Percentiles rank a stretch among this genome's conserved stretches.
Conservation (phyloP, 2,329 filamentous ascomycete species). For the Ophiostoma quercus region DNA sequence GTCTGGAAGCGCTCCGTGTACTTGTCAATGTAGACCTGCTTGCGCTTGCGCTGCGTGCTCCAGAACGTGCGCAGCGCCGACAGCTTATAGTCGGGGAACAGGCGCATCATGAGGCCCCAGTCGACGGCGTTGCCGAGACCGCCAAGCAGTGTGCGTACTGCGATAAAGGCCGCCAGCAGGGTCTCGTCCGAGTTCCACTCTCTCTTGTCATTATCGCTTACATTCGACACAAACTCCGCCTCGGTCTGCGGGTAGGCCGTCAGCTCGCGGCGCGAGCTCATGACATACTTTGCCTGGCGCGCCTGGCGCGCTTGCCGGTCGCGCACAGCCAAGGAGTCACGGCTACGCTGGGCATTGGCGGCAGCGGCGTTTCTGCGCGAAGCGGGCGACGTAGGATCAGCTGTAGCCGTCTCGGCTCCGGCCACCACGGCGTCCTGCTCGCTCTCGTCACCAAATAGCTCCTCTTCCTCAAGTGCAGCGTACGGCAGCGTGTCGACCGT, state of each 20-base stretch:
- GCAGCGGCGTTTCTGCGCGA: neutral
- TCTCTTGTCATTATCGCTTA: slow-evolving; percentile 18
- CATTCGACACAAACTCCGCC: slow-evolving; percentile 33
- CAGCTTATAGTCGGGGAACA: slow-evolving; percentile 52
- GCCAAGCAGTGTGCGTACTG: slow-evolving; percentile 54
- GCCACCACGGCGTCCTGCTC: neutral
- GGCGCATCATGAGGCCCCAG: slow-evolving; percentile 53
- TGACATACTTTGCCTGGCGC: slow-evolving; percentile 29
- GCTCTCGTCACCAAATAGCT: slow-evolving; percentile 4
- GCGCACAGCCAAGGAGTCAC: neutral
- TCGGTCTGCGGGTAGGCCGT: slow-evolving; percentile 34
- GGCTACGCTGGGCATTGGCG: neutral
- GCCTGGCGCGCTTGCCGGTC: slow-evolving; percentile 18
- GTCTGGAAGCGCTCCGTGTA: slow-evolving; percentile 60
- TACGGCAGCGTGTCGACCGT: slow-evolving; percentile 42
- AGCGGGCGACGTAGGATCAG: neutral
- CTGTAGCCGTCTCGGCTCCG: too few species aligned
- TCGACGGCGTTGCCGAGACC: slow-evolving; percentile 56
- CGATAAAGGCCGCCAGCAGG: slow-evolving; percentile 54
- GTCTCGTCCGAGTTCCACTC: slow-evolving; percentile 42
- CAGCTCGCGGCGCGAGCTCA: slow-evolving; percentile 33
- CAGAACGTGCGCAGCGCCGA: slow-evolving; percentile 52
- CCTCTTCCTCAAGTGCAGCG: slow-evolving; percentile 31
- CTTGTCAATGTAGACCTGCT: slow-evolving; percentile 49
- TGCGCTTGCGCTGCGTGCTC: slow-evolving; percentile 47